Evolutionary conservation across 73 alveolate species (phyloP).

Genomic region (Breviolum minutum): DNA sequence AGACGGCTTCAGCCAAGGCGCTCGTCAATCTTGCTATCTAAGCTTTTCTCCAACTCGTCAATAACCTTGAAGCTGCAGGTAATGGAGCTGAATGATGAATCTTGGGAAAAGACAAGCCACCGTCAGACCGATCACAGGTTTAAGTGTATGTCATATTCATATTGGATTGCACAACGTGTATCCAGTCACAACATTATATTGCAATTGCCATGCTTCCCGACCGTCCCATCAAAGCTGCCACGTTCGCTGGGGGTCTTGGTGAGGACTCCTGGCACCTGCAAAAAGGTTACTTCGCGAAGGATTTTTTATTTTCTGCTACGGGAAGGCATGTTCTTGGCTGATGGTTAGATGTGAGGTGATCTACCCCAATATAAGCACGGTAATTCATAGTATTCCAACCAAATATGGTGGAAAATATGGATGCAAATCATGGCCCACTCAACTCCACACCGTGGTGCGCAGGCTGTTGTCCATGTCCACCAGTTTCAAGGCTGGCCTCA

Average conservation of each 20-base stretch:
- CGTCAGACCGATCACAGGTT: too few species aligned
- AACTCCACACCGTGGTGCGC: slow-evolving; percentile 14
- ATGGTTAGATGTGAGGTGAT: too few species aligned
- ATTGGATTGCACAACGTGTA: too few species aligned
- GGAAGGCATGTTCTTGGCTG: not conserved
- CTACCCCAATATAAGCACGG: too few species aligned
- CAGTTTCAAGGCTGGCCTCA: slow-evolving; percentile 49
- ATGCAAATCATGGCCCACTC: not conserved
- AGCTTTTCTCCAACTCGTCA: slow-evolving; percentile 51
- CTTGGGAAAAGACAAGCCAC: too few species aligned
- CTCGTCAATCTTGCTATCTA: slow-evolving; percentile 54
- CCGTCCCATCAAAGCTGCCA: slow-evolving; percentile 48
- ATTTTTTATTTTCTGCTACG: not conserved
- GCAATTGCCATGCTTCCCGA: not conserved
- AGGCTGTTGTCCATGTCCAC: slow-evolving; percentile 49
- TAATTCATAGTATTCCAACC: too few species aligned
- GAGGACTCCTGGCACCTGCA: slow-evolving; percentile 25
- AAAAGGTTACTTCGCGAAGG: not conserved
- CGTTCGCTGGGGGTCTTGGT: slow-evolving; percentile 33
- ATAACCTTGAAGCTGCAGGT: slow-evolving; percentile 19
- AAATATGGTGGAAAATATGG: not conserved
- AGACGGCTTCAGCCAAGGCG: not conserved
- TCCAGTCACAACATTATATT: too few species aligned
- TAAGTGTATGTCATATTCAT: too few species aligned
- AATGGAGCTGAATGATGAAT: not conserved